These are phyloP conservation scores for Hanseniaspora singularis DNA, from an alignment of 805 yeast species.

Conservation along the genomic window DNA sequence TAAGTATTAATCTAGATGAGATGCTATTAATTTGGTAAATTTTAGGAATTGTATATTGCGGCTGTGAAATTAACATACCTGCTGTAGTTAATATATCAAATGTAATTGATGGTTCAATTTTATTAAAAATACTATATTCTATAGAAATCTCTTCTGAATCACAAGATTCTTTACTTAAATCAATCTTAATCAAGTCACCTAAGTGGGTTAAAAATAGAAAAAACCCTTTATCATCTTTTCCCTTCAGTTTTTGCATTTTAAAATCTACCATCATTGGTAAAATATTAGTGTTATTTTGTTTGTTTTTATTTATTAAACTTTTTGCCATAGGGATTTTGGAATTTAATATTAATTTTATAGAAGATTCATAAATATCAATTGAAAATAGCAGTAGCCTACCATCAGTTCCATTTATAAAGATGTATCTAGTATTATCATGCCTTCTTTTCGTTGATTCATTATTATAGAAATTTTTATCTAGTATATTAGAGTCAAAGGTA, in stretches of 20 bases:
- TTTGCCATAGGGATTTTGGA: constrained; percentile 12
- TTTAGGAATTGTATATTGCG: constrained; percentile 12
- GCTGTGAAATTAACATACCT: background rate
- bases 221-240: background rate
- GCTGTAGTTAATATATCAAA: background rate
- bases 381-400: constrained; percentile 9
- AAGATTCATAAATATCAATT: background rate
- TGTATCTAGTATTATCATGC: background rate
- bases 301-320: constrained; percentile 1
- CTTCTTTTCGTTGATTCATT: constrained; percentile 2
- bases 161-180: background rate
- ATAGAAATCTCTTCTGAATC: background rate
- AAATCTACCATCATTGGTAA: constrained; percentile 7
- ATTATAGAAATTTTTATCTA: background rate
- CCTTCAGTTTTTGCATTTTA: background rate
- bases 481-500: background rate
- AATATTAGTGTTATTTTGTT: background rate
- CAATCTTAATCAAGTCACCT: constrained; percentile 3
- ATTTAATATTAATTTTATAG: background rate
- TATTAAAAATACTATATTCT: background rate
- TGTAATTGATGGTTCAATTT: background rate
- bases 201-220: constrained; percentile 2
- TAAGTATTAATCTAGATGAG: background rate
- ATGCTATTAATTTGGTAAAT: constrained; percentile 12
- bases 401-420: constrained; percentile 7